Conservation (phyloP, 2,329 filamentous ascomycete genomes). For the Colletotrichum lini region DNA sequence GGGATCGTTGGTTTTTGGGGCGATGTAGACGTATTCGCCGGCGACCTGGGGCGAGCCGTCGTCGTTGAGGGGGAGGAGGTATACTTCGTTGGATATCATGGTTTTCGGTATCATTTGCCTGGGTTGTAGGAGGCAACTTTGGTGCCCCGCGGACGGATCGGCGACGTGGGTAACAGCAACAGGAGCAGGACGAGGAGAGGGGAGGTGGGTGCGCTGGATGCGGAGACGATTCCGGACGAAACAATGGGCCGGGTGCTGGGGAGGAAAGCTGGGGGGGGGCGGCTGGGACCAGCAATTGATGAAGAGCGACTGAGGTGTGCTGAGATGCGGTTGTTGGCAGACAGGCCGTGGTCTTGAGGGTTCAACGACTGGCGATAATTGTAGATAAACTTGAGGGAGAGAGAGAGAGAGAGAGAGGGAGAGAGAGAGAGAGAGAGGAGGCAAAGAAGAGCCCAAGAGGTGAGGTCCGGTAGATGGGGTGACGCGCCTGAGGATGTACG, state of each 20-base stretch:
- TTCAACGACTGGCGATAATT: not conserved
- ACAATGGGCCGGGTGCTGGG: constrained; percentile 23
- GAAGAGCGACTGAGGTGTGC: not conserved
- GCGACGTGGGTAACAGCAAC: constrained; percentile 21
- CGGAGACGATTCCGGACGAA: constrained; percentile 38
- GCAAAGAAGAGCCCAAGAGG: no score
- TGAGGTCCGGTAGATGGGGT: no score
- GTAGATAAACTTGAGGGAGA: not conserved
- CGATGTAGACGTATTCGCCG: constrained; percentile 92
- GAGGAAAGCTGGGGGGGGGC: not conserved
- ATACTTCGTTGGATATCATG: constrained; percentile 80
- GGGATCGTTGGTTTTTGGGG: constrained; percentile 79
- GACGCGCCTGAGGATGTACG: no score
- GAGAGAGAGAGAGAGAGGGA: not conserved
- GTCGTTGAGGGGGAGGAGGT: constrained; percentile 92
- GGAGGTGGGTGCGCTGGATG: constrained; percentile 30
- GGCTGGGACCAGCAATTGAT: constrained; percentile 13
- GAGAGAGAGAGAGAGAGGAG: constrained; percentile 3
- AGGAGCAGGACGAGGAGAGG: not conserved
- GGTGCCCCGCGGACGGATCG: constrained; percentile 42
- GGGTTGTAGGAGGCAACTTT: constrained; percentile 41
- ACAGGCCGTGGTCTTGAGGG: constrained; percentile 2
- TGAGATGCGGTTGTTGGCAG: not conserved
- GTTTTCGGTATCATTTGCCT: constrained; percentile 70
- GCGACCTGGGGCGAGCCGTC: constrained; percentile 91